A percentile compares a stretch with the other conserved stretches of the same genome.
Conservation (phyloP, 768 basidiomycete species). For the Trametes gibbosa region DNA sequence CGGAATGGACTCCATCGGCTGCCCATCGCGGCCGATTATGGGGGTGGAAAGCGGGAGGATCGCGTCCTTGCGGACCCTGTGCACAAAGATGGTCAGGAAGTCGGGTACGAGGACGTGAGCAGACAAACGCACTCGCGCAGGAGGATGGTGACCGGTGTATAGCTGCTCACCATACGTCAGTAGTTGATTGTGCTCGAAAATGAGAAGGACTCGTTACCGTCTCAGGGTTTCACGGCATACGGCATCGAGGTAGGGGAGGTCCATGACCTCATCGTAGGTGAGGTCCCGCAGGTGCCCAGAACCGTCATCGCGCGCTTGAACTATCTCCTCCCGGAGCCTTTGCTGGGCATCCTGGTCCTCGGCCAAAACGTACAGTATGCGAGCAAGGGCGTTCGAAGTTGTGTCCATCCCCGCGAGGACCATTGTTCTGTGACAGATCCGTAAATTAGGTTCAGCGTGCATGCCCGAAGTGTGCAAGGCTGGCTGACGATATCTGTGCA, state of each 20-base stretch:
- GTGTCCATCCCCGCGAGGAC: constrained; percentile 29
- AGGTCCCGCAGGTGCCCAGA: constrained; percentile 29
- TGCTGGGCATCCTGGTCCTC: constrained; percentile 35
- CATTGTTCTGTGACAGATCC: constrained; percentile 15
- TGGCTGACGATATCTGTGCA: constrained; percentile 15
- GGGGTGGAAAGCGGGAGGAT: constrained; percentile 51
- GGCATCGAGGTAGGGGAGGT: constrained; percentile 64
- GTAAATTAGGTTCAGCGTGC: neutral
- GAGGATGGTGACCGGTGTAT: neutral
- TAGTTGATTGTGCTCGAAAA: neutral
- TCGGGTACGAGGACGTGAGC: too few species aligned
- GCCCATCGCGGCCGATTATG: constrained; percentile 39
- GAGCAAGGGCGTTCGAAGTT: constrained; percentile 25
- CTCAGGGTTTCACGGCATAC: constrained; percentile 61
- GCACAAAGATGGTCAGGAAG: neutral
- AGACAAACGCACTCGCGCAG: neutral
- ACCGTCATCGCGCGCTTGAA: constrained; percentile 17
- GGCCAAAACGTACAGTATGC: constrained; percentile 24
- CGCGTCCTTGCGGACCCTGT: constrained; percentile 38
- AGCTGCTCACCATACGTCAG: neutral
- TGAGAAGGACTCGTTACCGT: neutral
- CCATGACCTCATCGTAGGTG: constrained; percentile 22
- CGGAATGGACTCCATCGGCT: constrained; percentile 35
- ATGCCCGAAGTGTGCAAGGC: neutral
- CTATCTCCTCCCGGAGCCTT: constrained; percentile 30